Conservation (phyloP, 2,329 filamentous ascomycete species). For the Orbilia javanica region DNA sequence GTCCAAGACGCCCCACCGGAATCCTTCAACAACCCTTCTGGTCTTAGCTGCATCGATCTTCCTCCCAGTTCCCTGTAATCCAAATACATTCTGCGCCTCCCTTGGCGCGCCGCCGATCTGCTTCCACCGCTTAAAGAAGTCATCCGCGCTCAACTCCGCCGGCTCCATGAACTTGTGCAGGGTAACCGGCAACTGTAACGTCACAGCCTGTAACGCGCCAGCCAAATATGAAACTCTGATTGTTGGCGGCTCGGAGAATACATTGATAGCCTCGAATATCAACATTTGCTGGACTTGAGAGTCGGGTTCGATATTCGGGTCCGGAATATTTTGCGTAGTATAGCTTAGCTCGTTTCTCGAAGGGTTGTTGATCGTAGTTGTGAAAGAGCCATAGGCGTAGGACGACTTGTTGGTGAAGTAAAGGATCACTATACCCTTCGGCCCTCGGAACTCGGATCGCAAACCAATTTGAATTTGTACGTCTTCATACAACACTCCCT, state of each 20-base stretch:
- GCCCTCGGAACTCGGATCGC: slow-evolving; percentile 92
- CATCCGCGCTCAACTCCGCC: slow-evolving; percentile 84
- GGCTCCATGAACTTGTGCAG: slow-evolving; percentile 98
- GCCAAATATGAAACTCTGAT: slow-evolving; percentile 95
- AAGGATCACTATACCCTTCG: slow-evolving; percentile 92
- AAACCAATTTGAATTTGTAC: slow-evolving; percentile 92
- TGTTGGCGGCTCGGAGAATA: slow-evolving; percentile 87
- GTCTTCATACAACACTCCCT: slow-evolving; percentile 95
- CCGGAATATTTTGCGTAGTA: slow-evolving; percentile 89
- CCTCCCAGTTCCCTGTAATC: slow-evolving; percentile 71
- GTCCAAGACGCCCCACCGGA: slow-evolving; percentile 87
- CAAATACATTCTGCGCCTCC: slow-evolving; percentile 89
- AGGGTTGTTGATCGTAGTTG: slow-evolving; percentile 86
- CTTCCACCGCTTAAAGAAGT: slow-evolving; percentile 99
- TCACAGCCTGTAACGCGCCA: slow-evolving; percentile 90
- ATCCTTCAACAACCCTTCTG: slow-evolving; percentile 80
- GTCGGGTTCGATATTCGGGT: slow-evolving; percentile 80
- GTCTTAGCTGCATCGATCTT: slow-evolving; percentile 80
- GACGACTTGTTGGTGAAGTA: slow-evolving; percentile 97
- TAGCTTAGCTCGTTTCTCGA: slow-evolving; percentile 78
- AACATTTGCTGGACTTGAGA: slow-evolving; percentile 91
- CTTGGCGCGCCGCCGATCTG: slow-evolving; percentile 91
- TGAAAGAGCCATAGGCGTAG: slow-evolving; percentile 87
- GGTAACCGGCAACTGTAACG: slow-evolving; percentile 86
- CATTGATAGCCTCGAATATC: slow-evolving; percentile 87